Evolutionary conservation across 2,329 filamentous ascomycete species (phyloP), one percentile per base, ranked within the genome.

Genomic region (Penicillium sp.): DNA sequence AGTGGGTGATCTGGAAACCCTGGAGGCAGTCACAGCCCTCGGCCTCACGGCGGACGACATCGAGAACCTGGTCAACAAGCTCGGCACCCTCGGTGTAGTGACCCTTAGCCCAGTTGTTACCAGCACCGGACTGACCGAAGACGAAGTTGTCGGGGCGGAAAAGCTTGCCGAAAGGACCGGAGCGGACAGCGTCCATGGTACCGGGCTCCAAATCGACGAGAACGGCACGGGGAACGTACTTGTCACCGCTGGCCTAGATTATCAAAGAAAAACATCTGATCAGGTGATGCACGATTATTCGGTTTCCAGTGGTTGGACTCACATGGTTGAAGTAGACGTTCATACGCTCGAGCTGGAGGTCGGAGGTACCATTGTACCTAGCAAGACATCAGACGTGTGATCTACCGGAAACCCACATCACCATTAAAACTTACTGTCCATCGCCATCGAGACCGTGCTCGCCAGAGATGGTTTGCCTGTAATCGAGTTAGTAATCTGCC

Each of bases 41-140:
- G 69, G 94, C 93, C 86, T 99, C 94, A 74, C 94, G 93, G 77
- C 94, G 94, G 76, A 99, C 93, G 68, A 99, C 94, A 77, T 97
- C 94, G 70, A 99, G 87, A 70, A 99, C 94, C 75, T 97, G 86
- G 84, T 99, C 94, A 70, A 99, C 94, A 65, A 97, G 87, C 84
- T 99, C 94, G 70, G 94, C 94, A 87, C 94, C 94, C 84, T 99
- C 94, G 67, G 94, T 99, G 87, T 99, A 99, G 80, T 99, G 94
- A 83, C 94, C 94, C 89, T 97, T 99, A 81, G 94, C 94, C 94
- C 94, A 99, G 88, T 97, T 97, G 91, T 99, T 99, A 82, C 94
- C 94, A 79, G 94, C 94, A 86, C 94, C 93, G 72, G 94, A 97
- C 84, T 97, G 94, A 72, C 94, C 94, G 80, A 97, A 97, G 76